A percentile compares a stretch with the other conserved stretches of the same genome.
These are phyloP conservation scores for Tuber aestivum DNA, from an alignment of 495 filamentous ascomycete species.

Conservation along the genomic window DNA sequence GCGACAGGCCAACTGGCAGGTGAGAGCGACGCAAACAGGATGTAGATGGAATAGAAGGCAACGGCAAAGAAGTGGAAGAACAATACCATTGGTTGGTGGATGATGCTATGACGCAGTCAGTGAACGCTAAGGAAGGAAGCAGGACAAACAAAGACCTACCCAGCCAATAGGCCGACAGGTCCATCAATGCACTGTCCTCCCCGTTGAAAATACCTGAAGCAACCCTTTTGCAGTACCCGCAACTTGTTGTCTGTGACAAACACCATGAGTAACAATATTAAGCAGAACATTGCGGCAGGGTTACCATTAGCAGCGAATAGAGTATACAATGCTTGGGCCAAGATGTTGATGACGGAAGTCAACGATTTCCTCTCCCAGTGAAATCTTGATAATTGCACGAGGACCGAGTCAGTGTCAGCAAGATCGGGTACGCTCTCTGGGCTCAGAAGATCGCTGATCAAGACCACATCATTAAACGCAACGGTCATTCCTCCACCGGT, in stretches of 20 bases:
- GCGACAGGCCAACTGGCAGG: slow-evolving; percentile 57
- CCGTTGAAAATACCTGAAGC: slow-evolving; percentile 84
- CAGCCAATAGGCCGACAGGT: slow-evolving; percentile 76
- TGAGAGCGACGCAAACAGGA: slow-evolving; percentile 52
- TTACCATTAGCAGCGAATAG: slow-evolving; percentile 80
- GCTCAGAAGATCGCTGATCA: slow-evolving; percentile 64
- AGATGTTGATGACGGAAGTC: slow-evolving; percentile 86
- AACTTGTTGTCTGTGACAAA: slow-evolving; percentile 58
- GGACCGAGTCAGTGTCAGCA: slow-evolving; percentile 58
- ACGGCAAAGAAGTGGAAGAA: slow-evolving; percentile 93
- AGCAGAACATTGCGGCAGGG: background rate
- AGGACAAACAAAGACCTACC: slow-evolving; percentile 36
- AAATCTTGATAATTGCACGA: slow-evolving; percentile 65
- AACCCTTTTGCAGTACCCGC: slow-evolving; percentile 74
- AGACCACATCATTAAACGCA: slow-evolving; percentile 76
- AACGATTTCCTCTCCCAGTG: slow-evolving; percentile 79
- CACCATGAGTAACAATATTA: slow-evolving; percentile 13
- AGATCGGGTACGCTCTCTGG: slow-evolving; percentile 62
- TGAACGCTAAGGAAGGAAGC: too few relatives aligned
- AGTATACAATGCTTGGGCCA: slow-evolving; percentile 82
- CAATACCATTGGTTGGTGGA: slow-evolving; percentile 69
- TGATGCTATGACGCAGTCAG: slow-evolving; percentile 46
- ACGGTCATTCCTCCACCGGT: slow-evolving; percentile 97
- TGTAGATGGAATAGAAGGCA: slow-evolving; percentile 80
- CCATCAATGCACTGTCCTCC: slow-evolving; percentile 66